Conservation (phyloP, 2,329 filamentous ascomycete species). For the Esteya vermicola region DNA sequence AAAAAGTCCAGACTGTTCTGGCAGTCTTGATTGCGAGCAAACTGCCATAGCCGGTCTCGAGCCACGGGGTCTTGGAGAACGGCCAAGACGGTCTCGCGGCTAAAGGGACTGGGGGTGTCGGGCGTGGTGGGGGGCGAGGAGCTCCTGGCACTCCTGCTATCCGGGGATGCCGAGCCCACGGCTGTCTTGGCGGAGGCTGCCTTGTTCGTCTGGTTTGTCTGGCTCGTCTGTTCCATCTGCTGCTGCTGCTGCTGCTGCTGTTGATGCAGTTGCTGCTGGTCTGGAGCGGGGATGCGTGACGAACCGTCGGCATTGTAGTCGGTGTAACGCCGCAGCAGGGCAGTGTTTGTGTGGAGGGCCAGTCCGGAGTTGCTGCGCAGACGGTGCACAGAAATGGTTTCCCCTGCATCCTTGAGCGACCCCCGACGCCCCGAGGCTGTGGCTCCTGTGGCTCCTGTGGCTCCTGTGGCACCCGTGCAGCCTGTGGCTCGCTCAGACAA, state of each 20-base stretch:
- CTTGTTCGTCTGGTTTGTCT: too few species aligned
- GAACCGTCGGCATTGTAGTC: conserved; percentile 28
- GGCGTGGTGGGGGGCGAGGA: conserved; percentile 1
- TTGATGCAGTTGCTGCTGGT: conserved; percentile 9
- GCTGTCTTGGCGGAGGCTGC: too few species aligned
- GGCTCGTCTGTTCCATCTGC: too few species aligned
- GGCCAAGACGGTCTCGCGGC: conserved; percentile 32
- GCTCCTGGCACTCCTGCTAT: too few species aligned
- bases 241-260: conserved; percentile 5
- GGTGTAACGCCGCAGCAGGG: conserved; percentile 29
- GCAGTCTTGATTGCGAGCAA: conserved; percentile 30
- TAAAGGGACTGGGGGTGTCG: conserved; percentile 30
- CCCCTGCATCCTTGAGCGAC: not conserved
- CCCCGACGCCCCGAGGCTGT: too few species aligned
- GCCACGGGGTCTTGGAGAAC: conserved; percentile 34
- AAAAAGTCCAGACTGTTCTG: conserved; percentile 37
- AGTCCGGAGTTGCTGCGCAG: conserved; percentile 32
- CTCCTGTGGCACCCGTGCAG: too few species aligned
- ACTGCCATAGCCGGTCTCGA: conserved; percentile 30
- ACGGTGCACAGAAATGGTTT: conserved; percentile 8
- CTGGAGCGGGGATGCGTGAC: conserved; percentile 8
- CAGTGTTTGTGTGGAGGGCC: conserved; percentile 28
- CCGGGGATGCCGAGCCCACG: too few species aligned
- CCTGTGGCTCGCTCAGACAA: not conserved
- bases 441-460: too few species aligned